Conservation (phyloP, 1,139 yeast genomes). For the Suhomyces bolitotheri region DNA sequence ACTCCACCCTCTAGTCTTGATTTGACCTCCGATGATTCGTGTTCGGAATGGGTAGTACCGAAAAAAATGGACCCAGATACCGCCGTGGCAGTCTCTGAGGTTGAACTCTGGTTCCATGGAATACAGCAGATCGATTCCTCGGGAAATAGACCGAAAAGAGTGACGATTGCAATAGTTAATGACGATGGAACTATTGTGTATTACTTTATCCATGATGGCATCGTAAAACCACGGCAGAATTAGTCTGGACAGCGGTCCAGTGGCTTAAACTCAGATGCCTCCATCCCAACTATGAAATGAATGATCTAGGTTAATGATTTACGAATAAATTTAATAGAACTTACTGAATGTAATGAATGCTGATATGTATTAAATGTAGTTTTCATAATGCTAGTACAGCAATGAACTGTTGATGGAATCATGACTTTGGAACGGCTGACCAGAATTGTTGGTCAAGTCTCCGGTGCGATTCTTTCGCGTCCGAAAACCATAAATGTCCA, state of each 20-base stretch:
- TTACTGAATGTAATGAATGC: too few relatives aligned
- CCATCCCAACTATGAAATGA: too few relatives aligned
- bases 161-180: conserved; percentile 58
- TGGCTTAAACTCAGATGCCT: too few relatives aligned
- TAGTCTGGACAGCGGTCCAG: too few relatives aligned
- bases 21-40: conserved; percentile 3
- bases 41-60: conserved; percentile 41
- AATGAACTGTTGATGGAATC: too few relatives aligned
- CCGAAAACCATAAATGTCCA: conserved; percentile 10
- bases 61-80: conserved; percentile 17
- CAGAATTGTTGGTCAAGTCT: too few relatives aligned
- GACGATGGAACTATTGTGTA: conserved; percentile 70
- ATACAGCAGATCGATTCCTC: conserved; percentile 16
- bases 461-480: too few relatives aligned
- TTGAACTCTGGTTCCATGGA: conserved; percentile 34
- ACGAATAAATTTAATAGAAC: too few relatives aligned
- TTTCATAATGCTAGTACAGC: too few relatives aligned
- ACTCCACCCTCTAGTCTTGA: conserved; percentile 24
- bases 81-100: conserved; percentile 23
- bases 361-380: too few relatives aligned
- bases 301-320: too few relatives aligned
- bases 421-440: too few relatives aligned
- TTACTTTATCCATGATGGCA: conserved; percentile 62
- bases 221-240: conserved; percentile 59
- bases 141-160: conserved; percentile 32